Percentiles rank a stretch among this genome's conserved stretches.
Conservation (phyloP, 495 filamentous ascomycete genomes). For the Hypoxylon rickii region DNA sequence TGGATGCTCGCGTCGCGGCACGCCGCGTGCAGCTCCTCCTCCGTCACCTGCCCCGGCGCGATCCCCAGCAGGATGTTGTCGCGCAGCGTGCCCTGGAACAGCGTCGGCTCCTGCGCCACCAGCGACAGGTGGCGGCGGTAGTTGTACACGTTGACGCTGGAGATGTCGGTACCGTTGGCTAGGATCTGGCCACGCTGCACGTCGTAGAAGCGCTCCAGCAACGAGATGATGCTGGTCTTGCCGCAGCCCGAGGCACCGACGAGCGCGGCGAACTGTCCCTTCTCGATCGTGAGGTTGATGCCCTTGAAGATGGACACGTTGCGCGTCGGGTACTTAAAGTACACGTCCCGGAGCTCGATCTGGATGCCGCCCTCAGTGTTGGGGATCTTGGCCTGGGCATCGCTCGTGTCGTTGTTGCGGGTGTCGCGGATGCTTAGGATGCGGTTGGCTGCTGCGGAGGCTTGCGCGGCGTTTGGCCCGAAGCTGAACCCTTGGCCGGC, state of each 20-base stretch:
- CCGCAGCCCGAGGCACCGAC: constrained; percentile 78
- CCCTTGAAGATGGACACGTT: constrained; percentile 58
- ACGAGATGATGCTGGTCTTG: constrained; percentile 72
- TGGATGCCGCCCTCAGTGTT: constrained; percentile 50
- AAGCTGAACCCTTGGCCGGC: constrained; percentile 54
- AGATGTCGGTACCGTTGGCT: constrained; percentile 59
- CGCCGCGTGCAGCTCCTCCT: constrained; percentile 61
- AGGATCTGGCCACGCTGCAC: constrained; percentile 61
- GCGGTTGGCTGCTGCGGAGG: constrained; percentile 48
- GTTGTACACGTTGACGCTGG: constrained; percentile 49
- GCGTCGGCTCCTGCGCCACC: constrained; percentile 68
- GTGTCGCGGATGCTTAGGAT: constrained; percentile 50
- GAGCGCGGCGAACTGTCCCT: constrained; percentile 71
- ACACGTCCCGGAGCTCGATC: constrained; percentile 63
- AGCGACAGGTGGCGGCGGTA: constrained; percentile 65
- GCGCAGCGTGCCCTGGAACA: constrained; percentile 60
- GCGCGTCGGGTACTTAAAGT: constrained; percentile 66
- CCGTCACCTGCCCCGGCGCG: constrained; percentile 44
- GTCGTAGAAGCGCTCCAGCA: constrained; percentile 72
- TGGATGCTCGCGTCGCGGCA: constrained; percentile 68
- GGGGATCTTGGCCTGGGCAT: constrained; percentile 25
- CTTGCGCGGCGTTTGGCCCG: constrained; percentile 55
- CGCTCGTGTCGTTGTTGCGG: constrained; percentile 21
- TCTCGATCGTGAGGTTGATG: constrained; percentile 61
- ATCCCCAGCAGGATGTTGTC: constrained; percentile 66